Evolutionary conservation across 140 eudicot genomes (phyloP).

Genomic region (Oenanthe javanica): DNA sequence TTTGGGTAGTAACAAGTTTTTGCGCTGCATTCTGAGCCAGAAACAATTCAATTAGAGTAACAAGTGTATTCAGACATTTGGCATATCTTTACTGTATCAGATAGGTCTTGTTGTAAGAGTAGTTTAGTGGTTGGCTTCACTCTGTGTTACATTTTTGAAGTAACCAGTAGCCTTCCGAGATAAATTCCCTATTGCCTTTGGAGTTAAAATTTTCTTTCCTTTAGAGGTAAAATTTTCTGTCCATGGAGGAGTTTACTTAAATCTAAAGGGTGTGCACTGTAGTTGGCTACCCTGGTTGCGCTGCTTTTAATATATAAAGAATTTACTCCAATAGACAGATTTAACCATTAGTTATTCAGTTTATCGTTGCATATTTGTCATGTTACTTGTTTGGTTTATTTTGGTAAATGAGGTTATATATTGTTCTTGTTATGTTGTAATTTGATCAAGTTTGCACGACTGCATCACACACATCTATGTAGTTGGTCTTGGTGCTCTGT

Average conservation of each 20-base stretch:
- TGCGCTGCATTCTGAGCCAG: neutral
- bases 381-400: no score
- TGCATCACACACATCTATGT: neutral
- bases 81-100: neutral
- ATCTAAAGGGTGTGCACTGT: neutral
- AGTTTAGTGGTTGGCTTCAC: neutral
- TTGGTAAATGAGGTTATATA: neutral
- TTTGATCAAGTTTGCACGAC: no score
- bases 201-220: no score
- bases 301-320: no score
- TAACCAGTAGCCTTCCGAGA: neutral
- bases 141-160: neutral
- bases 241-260: neutral
- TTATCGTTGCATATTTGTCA: no score
- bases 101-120: neutral
- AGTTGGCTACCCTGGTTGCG: no score
- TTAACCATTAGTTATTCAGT: no score
- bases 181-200: no score
- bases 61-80: neutral
- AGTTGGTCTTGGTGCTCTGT: no score
- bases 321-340: no score
- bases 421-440: neutral
- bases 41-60: neutral
- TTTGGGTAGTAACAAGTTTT: neutral
- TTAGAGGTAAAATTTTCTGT: neutral